Evolutionary conservation across 1,284 basidiomycete genomes (phyloP), one percentile per base, ranked within the genome.

Genomic region (Golubevia sp.): DNA sequence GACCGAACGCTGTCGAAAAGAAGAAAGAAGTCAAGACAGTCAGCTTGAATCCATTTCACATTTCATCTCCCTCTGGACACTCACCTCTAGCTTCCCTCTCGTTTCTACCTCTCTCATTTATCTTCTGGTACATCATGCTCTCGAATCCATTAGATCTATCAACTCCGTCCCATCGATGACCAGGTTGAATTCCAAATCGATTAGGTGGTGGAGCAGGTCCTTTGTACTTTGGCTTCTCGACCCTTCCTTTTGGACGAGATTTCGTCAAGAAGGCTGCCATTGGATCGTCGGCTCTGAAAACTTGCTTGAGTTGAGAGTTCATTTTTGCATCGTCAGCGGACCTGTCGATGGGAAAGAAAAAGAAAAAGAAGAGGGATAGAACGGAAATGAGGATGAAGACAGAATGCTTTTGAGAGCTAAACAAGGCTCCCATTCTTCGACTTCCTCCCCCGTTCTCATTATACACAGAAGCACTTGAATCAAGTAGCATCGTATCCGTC

Each of bases 141-240:
- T 83, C 81, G 48, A 77, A 83, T 2, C 81, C 81, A 27, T 77
- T 83, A 7, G 77, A 70, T 3, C 81, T 61, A 55, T 83, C 79
- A 1, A 83, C 81, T 1, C 81, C 81, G 57, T 83, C 81, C 81
- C 81, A 83, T 4, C 81, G 64, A 48, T 82, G 77, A 2, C 81
- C 80, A 0, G 81, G 81, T 3, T 64, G 30, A 25, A 83, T 83
- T 21, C 70, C 67, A 53, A 77, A 83, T 20, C 81, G 61, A 49
- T 83, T 83, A 3, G 79, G 74, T 6, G 71, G 70, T 1, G 78
- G 76, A 30, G 68, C 68, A 0, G 70, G 71, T 3, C 81, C 81
- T 24, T 74, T 71, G 62, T 83, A 83, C 13, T 67, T 71, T 2
- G 76, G 77, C 34, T 66, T 65, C 18, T 59, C 61, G 3, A 76